These are phyloP conservation scores for Suillus subalutaceus DNA, from an alignment of 768 basidiomycete genomes.

Conservation along the genomic window DNA sequence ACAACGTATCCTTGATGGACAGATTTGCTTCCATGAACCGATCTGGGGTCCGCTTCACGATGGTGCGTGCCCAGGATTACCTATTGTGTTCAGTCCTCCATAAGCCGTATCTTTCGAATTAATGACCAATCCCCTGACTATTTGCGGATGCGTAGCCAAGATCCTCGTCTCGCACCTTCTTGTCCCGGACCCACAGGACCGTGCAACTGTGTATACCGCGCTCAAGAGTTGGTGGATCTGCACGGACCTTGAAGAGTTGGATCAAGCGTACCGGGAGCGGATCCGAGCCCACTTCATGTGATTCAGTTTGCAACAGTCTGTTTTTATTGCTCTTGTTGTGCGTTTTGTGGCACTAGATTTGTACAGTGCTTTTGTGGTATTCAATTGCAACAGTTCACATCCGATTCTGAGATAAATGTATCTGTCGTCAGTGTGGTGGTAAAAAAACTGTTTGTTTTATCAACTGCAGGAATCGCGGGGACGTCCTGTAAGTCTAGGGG, in stretches of 20 bases:
- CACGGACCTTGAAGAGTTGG: conserved; percentile 61
- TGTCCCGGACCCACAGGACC: conserved; percentile 53
- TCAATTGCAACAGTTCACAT: not conserved
- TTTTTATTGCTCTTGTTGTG: not conserved
- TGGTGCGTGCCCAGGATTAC: conserved; percentile 44
- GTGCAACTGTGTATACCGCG: conserved; percentile 66
- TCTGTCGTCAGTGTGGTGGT: not conserved
- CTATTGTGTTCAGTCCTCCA: not conserved
- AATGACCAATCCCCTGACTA: conserved; percentile 1
- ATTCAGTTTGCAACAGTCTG: not conserved
- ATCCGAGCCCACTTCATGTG: conserved; percentile 32
- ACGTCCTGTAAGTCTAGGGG: not conserved
- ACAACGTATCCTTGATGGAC: conserved; percentile 66
- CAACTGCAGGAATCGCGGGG: not conserved
- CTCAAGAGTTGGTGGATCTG: conserved; percentile 69
- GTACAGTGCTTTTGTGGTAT: conserved; percentile 12
- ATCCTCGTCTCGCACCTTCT: conserved; percentile 63
- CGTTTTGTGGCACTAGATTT: conserved; percentile 8
- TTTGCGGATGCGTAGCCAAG: conserved; percentile 47
- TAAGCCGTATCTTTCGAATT: not conserved
- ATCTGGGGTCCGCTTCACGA: conserved; percentile 61
- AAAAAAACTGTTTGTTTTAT: not conserved
- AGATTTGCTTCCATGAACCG: conserved; percentile 54
- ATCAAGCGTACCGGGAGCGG: conserved; percentile 60
- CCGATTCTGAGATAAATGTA: not conserved